Percentiles rank a stretch among this genome's conserved stretches.
Conservation (phyloP, 2,329 filamentous ascomycete species). For the Septoria petroselini region DNA sequence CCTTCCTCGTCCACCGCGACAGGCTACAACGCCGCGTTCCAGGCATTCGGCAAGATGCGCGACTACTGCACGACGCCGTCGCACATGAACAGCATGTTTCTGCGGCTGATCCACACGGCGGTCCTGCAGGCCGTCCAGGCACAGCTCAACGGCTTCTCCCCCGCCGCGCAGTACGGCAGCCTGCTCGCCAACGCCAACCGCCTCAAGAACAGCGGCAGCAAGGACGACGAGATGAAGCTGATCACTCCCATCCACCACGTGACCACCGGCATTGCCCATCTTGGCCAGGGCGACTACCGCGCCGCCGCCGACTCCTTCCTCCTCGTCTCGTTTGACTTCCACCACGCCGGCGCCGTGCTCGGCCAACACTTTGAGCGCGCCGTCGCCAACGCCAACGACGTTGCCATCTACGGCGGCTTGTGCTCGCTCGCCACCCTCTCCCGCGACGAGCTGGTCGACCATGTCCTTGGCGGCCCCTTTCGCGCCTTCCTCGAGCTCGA, state of each 20-base stretch:
- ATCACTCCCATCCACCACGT: constrained; percentile 63
- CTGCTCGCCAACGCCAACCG: constrained; percentile 58
- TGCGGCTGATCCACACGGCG: constrained; percentile 71
- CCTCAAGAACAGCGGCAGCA: constrained; percentile 43
- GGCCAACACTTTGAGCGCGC: constrained; percentile 62
- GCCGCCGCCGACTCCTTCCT: constrained; percentile 74
- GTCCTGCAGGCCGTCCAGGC: constrained; percentile 69
- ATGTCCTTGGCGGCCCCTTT: constrained; percentile 81
- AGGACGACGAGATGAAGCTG: constrained; percentile 57
- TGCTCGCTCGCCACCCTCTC: constrained; percentile 88
- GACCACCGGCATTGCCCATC: constrained; percentile 60
- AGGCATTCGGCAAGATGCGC: constrained; percentile 81
- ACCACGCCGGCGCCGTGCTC: constrained; percentile 43
- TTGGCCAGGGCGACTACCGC: constrained; percentile 55
- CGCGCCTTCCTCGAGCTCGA: constrained; percentile 87
- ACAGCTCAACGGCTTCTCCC: constrained; percentile 41
- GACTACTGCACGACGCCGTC: constrained; percentile 80
- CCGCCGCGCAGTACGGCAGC: constrained; percentile 49
- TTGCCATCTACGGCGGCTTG: constrained; percentile 88
- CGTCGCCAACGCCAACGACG: constrained; percentile 76
- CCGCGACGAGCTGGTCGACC: constrained; percentile 67
- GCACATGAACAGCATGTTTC: constrained; percentile 78
- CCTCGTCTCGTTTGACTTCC: constrained; percentile 53
- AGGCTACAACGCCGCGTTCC: constrained; percentile 67
- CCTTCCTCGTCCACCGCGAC: constrained; percentile 20